These are phyloP conservation scores for Rubroshorea leprosula DNA, from an alignment of 345 rosid genomes.

Conservation along the genomic window DNA sequence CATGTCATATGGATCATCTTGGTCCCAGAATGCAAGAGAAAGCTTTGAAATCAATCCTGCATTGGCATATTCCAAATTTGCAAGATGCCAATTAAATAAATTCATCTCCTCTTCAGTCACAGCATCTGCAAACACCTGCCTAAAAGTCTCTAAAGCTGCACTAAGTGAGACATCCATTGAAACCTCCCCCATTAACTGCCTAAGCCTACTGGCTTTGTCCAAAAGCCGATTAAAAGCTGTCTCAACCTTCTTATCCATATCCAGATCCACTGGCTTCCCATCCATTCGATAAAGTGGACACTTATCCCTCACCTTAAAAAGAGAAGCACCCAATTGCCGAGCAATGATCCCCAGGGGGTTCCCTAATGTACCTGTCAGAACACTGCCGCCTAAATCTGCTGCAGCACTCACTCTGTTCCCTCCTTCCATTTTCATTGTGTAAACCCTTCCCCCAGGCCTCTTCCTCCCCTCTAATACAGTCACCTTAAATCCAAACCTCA, in stretches of 20 bases:
- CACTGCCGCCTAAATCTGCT: slow-evolving; percentile 98
- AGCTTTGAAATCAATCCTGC: slow-evolving; percentile 90
- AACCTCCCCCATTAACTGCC: slow-evolving; percentile 96
- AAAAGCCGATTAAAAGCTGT: slow-evolving; percentile 68
- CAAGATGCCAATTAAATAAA: slow-evolving; percentile 95
- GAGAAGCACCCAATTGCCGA: slow-evolving; percentile 61
- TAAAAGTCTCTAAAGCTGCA: slow-evolving; percentile 85
- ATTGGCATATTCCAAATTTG: slow-evolving; percentile 94
- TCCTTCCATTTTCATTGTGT: slow-evolving; percentile 93
- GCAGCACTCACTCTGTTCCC: slow-evolving; percentile 62
- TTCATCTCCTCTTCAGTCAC: slow-evolving; percentile 64
- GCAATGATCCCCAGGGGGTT: slow-evolving; percentile 91
- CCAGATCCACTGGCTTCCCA: slow-evolving; percentile 74
- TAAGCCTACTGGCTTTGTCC: slow-evolving; percentile 83
- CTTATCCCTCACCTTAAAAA: slow-evolving; percentile 89
- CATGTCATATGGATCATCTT: slow-evolving; percentile 98
- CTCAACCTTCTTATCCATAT: slow-evolving; percentile 82
- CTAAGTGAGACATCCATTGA: slow-evolving; percentile 86
- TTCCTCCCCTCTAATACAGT: slow-evolving; percentile 96
- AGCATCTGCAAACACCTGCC: slow-evolving; percentile 57
- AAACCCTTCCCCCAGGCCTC: slow-evolving; percentile 94
- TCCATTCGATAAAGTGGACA: slow-evolving; percentile 79
- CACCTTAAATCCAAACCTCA: slow-evolving; percentile 86
- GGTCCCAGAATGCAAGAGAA: slow-evolving; percentile 98
- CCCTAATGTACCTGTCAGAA: slow-evolving; percentile 87